A percentile compares a stretch with the other conserved stretches of the same genome.
These are phyloP conservation scores for Blastobotrys robertii DNA, from an alignment of 805 yeast species.

Conservation along the genomic window DNA sequence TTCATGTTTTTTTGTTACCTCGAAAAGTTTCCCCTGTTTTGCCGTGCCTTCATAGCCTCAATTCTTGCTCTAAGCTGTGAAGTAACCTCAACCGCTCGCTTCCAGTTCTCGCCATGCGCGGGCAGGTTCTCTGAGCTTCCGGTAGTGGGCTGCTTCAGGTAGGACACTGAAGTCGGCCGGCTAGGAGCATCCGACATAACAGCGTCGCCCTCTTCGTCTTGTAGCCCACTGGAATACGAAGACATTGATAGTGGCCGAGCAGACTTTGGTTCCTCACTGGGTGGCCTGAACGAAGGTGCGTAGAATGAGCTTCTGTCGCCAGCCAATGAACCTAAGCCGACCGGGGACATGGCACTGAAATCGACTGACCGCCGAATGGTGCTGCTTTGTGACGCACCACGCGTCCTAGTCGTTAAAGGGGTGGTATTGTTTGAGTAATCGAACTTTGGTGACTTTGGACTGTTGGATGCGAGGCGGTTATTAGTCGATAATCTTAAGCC, in stretches of 20 bases:
- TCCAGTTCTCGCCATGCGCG: constrained; percentile 46
- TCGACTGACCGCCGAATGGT: constrained; percentile 12
- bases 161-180: background rate
- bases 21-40: constrained; percentile 2
- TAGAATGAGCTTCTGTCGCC: background rate
- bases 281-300: background rate
- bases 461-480: background rate
- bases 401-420: background rate
- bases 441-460: constrained; percentile 11
- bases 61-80: constrained; percentile 77
- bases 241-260: background rate
- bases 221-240: background rate
- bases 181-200: constrained; percentile 4
- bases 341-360: constrained; percentile 1
- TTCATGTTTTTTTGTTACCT: background rate
- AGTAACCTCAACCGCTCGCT: constrained; percentile 83
- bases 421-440: background rate
- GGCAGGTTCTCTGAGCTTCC: background rate
- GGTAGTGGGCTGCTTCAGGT: background rate
- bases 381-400: background rate
- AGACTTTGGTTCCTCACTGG: too few species aligned
- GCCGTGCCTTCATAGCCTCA: constrained; percentile 69
- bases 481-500: background rate
- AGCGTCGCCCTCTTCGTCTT: constrained; percentile 4
- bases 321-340: background rate